A percentile compares a stretch with the other conserved stretches of the same genome.
These are phyloP conservation scores for Hanseniaspora osmophila DNA, from an alignment of 805 yeast genomes.

Conservation along the genomic window DNA sequence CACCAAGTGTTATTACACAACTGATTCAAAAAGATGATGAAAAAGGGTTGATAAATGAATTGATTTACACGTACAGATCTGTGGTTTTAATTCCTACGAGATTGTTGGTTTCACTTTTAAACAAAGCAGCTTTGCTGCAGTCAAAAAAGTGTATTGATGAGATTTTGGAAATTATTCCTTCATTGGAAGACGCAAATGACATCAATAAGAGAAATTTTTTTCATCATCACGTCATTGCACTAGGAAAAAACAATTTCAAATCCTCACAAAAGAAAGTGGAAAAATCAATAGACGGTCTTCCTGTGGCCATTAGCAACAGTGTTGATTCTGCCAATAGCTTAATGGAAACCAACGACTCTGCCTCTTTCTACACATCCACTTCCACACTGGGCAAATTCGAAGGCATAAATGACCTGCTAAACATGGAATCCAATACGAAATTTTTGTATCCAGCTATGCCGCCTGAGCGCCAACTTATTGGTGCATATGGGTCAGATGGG, in stretches of 20 bases:
- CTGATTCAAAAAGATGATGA: conserved; percentile 31
- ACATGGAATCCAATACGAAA: conserved; percentile 16
- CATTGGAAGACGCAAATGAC: conserved; percentile 51
- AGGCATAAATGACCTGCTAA: neutral
- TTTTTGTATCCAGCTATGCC: conserved; percentile 23
- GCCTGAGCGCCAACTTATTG: conserved; percentile 36
- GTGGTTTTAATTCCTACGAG: conserved; percentile 40
- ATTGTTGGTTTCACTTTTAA: conserved; percentile 43
- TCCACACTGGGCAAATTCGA: no score
- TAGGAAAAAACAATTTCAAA: conserved; percentile 41
- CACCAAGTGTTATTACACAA: conserved; percentile 7
- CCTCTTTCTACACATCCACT: no score
- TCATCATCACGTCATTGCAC: conserved; percentile 67
- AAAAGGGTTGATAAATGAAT: conserved; percentile 28
- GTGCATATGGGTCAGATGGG: conserved; percentile 51
- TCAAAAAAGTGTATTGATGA: conserved; percentile 43
- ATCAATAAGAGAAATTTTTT: conserved; percentile 72
- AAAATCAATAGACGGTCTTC: no score
- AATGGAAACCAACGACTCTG: neutral
- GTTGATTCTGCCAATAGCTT: neutral
- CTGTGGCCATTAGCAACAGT: neutral
- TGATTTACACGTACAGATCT: conserved; percentile 31
- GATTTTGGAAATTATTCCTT: conserved; percentile 37
- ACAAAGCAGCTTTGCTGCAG: conserved; percentile 46
- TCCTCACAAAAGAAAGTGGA: no score